A percentile compares a stretch with the other conserved stretches of the same genome.
phyloP scores from a whole-genome alignment of 805 yeast genomes.

The Wickerhamiella slavikovae region DNA sequence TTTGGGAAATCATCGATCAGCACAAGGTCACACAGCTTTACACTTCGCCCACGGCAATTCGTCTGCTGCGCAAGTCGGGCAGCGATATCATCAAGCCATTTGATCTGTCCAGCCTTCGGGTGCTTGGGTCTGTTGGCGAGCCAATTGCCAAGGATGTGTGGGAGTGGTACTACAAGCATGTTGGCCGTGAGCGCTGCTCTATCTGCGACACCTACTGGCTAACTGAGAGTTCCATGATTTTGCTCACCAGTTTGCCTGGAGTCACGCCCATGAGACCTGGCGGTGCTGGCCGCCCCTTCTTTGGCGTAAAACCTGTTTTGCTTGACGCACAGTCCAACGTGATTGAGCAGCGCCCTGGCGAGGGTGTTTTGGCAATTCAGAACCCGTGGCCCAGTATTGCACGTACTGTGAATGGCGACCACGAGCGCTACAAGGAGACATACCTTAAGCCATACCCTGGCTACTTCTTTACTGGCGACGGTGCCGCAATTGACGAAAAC shows the following conservation, averaged over 20 bases:
- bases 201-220: constrained; percentile 79
- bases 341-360: constrained; percentile 45
- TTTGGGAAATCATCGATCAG: constrained; percentile 73
- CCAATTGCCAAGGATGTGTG: constrained; percentile 90
- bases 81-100: constrained; percentile 39
- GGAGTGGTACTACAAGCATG: constrained; percentile 85
- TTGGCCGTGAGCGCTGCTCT: constrained; percentile 67
- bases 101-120: constrained; percentile 59
- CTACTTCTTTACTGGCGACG: constrained; percentile 73
- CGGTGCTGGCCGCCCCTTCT: constrained; percentile 66
- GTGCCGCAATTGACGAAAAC: constrained; percentile 70
- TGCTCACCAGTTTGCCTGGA: constrained; percentile 56
- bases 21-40: constrained; percentile 79
- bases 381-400: constrained; percentile 75
- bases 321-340: constrained; percentile 57
- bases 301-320: constrained; percentile 56
- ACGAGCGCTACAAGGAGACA: constrained; percentile 57
- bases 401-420: constrained; percentile 62
- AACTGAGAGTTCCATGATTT: constrained; percentile 70
- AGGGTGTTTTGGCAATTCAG: constrained; percentile 59
- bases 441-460: constrained; percentile 67
- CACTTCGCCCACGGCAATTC: constrained; percentile 88
- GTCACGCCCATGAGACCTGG: constrained; percentile 72
- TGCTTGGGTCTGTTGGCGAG: constrained; percentile 89
- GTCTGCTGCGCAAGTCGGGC: constrained; percentile 73